Percentiles rank a stretch among this genome's conserved stretches.
These are phyloP conservation scores for Silene vulgaris DNA, from an alignment of 179 eudicot species.

Conservation along the genomic window DNA sequence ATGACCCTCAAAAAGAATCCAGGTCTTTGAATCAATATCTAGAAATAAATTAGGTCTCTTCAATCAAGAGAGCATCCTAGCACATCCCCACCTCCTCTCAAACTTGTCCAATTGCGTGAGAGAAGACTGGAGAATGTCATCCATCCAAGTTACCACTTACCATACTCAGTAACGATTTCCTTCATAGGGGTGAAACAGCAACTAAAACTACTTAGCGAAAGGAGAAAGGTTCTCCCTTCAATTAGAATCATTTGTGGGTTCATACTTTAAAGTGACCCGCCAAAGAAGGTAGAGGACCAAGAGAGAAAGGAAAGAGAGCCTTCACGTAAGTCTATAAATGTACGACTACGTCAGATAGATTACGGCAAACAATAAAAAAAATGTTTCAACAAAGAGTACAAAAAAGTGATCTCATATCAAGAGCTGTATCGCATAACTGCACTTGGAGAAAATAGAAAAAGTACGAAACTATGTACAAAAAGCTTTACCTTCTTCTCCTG, in stretches of 20 bases:
- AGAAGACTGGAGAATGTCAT: neutral
- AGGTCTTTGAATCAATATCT: neutral
- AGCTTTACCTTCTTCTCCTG: conserved; percentile 62
- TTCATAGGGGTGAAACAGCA: neutral
- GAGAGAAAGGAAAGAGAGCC: neutral
- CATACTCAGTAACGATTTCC: neutral
- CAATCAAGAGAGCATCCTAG: neutral
- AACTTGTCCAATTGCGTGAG: neutral
- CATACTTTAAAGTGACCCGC: neutral
- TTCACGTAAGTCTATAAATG: neutral
- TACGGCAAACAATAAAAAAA: neutral
- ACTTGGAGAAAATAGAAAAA: conserved; percentile 8
- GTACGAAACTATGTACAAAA: neutral
- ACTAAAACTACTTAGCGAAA: neutral
- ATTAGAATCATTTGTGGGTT: neutral
- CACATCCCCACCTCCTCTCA: neutral
- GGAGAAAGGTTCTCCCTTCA: neutral
- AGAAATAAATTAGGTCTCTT: neutral
- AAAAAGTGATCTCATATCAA: neutral
- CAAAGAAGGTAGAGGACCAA: conserved; percentile 1
- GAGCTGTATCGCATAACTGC: neutral
- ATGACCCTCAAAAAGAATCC: neutral
- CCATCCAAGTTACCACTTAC: neutral
- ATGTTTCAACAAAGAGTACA: neutral
- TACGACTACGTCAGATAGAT: neutral